These are phyloP conservation scores for Mucor plumbeus DNA, from an alignment of 371 early-diverging fungal genomes.

Conservation along the genomic window DNA sequence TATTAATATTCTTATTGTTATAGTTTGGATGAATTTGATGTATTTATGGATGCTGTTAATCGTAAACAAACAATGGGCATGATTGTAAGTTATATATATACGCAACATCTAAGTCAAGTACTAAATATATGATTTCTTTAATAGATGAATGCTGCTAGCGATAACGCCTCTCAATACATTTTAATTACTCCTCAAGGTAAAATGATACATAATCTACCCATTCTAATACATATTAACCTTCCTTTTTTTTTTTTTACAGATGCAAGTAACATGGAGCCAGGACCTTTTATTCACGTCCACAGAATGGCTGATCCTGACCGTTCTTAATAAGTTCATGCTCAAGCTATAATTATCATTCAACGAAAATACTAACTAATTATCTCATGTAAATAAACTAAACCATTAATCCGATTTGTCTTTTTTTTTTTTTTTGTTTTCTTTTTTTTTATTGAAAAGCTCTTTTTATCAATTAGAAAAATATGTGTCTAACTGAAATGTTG, in stretches of 20 bases:
- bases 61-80: constrained; percentile 85
- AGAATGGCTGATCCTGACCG: constrained; percentile 73
- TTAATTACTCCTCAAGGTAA: constrained; percentile 92
- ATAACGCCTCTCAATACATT: constrained; percentile 85
- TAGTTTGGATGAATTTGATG: constrained; percentile 99
- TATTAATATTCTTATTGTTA: neutral
- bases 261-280: constrained; percentile 63
- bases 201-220: neutral
- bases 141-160: constrained; percentile 79
- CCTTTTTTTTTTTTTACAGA: constrained; percentile 21
- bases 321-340: neutral
- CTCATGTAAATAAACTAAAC: too few species aligned
- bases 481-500: too few species aligned
- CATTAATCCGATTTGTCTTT: too few species aligned
- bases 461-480: too few species aligned
- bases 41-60: constrained; percentile 99
- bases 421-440: too few species aligned
- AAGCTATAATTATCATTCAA: too few species aligned
- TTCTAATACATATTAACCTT: constrained; percentile 30
- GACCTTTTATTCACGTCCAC: constrained; percentile 73
- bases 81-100: constrained; percentile 56
- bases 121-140: too few species aligned
- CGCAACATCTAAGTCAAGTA: too few species aligned
- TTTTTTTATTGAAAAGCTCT: too few species aligned
- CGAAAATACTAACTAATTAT: too few species aligned